Percentiles rank a stretch among this genome's conserved stretches.
phyloP scores from a whole-genome alignment of 352 stramenopile genomes.

The Saprolegnia diclina region DNA sequence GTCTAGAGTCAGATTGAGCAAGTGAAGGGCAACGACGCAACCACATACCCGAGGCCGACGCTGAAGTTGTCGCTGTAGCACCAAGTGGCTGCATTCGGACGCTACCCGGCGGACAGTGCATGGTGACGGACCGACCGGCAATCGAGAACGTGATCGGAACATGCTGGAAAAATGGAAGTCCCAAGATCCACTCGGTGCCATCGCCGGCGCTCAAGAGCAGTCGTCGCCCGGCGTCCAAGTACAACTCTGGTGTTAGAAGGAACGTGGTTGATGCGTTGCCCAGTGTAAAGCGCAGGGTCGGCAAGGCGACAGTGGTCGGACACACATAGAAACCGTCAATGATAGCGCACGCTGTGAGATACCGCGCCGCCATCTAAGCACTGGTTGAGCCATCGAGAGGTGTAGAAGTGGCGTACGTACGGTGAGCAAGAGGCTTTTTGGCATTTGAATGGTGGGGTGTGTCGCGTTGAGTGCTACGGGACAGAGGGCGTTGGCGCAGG shows the following conservation, averaged over 20 bases:
- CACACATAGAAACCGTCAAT: too few species aligned
- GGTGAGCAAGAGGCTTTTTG: background rate
- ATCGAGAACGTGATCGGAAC: background rate
- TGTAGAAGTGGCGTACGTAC: background rate
- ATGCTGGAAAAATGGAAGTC: background rate
- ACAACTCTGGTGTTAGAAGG: background rate
- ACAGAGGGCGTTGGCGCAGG: background rate
- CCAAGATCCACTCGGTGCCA: background rate
- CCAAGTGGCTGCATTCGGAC: too few species aligned
- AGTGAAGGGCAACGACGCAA: background rate
- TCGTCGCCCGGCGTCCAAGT: background rate
- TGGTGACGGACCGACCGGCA: background rate
- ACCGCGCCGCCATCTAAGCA: too few species aligned
- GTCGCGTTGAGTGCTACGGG: background rate
- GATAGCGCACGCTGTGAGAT: too few species aligned
- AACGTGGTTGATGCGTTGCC: background rate
- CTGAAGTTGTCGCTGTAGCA: too few species aligned
- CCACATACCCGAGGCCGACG: too few species aligned
- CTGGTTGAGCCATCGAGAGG: too few species aligned
- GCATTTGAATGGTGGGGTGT: background rate
- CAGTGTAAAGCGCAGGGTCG: too few species aligned
- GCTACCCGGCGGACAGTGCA: background rate
- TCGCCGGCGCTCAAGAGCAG: background rate
- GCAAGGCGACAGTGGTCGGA: too few species aligned
- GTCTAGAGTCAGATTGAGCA: background rate